phyloP scores from a whole-genome alignment of 1,139 yeast genomes.

The Saccharomycopsis hybrid region DNA sequence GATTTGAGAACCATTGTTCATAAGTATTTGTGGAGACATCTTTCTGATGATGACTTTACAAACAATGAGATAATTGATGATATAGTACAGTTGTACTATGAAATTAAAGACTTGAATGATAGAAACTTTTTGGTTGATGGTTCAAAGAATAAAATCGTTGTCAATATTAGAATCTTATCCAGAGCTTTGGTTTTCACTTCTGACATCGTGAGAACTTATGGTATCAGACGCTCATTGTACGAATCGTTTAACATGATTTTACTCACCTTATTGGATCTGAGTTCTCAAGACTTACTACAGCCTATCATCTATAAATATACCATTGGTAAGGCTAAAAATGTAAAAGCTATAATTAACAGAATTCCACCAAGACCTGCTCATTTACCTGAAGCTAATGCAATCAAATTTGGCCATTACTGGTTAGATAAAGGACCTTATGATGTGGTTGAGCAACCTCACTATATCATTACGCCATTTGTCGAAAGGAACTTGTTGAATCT shows the following conservation, averaged over 20 bases:
- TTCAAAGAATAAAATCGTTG: slow-evolving; percentile 92
- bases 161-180: slow-evolving; percentile 89
- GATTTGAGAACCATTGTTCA: slow-evolving; percentile 82
- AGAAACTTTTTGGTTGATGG: slow-evolving; percentile 89
- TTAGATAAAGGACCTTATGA: slow-evolving; percentile 67
- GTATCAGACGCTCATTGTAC: slow-evolving; percentile 78
- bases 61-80: slow-evolving; percentile 87
- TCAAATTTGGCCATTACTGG: slow-evolving; percentile 91
- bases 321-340: slow-evolving; percentile 65
- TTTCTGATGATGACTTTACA: slow-evolving; percentile 79
- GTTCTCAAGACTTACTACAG: slow-evolving; percentile 59
- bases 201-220: slow-evolving; percentile 75
- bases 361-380: slow-evolving; percentile 63
- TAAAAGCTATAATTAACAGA: slow-evolving; percentile 60
- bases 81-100: slow-evolving; percentile 76
- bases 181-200: slow-evolving; percentile 77
- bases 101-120: slow-evolving; percentile 70
- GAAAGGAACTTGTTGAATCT: slow-evolving; percentile 86
- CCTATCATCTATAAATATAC: slow-evolving; percentile 70
- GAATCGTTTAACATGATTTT: slow-evolving; percentile 98
- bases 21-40: slow-evolving; percentile 69
- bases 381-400: slow-evolving; percentile 42
- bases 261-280: slow-evolving; percentile 70
- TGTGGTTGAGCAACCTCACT: slow-evolving; percentile 63
- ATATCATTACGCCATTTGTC: slow-evolving; percentile 92